phyloP scores from a whole-genome alignment of 768 basidiomycete species.

The Fistulinella prunicolor region DNA sequence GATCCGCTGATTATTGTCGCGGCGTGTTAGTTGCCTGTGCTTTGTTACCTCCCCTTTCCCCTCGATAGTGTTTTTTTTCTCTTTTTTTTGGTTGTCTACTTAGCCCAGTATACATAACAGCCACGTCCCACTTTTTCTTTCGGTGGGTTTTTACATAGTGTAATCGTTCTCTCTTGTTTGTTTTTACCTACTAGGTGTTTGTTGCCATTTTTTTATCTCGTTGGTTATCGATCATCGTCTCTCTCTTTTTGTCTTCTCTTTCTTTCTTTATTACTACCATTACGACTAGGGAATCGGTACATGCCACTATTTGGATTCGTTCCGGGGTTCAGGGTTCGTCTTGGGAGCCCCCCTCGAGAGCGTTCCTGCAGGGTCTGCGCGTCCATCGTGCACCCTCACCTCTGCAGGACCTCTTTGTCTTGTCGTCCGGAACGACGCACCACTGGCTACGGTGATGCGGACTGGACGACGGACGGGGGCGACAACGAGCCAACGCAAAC shows the following conservation, averaged over 20 bases:
- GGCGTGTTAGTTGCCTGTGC: background rate
- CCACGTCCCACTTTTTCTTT: background rate
- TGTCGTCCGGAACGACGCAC: conserved; percentile 23
- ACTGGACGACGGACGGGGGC: conserved; percentile 14
- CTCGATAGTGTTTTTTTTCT: background rate
- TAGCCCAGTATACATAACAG: background rate
- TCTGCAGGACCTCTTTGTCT: background rate
- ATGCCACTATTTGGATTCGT: background rate
- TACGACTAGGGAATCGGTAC: background rate
- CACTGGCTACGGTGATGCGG: too few relatives aligned
- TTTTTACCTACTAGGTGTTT: too few relatives aligned
- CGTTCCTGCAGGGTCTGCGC: conserved; percentile 8
- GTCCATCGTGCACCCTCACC: background rate
- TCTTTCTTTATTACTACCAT: background rate
- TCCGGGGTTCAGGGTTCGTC: background rate
- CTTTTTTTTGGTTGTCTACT: background rate
- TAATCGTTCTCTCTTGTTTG: background rate
- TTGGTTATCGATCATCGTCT: conserved; percentile 9
- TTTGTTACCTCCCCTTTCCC: background rate
- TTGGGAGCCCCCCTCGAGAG: conserved; percentile 2
- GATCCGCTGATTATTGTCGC: conserved; percentile 5
- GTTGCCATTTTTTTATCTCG: too few relatives aligned
- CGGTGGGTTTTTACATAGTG: background rate
- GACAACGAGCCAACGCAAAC: conserved; percentile 39
- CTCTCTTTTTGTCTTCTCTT: background rate